Conservation (phyloP, 1,284 basidiomycete species). For the Irpex sp. region DNA sequence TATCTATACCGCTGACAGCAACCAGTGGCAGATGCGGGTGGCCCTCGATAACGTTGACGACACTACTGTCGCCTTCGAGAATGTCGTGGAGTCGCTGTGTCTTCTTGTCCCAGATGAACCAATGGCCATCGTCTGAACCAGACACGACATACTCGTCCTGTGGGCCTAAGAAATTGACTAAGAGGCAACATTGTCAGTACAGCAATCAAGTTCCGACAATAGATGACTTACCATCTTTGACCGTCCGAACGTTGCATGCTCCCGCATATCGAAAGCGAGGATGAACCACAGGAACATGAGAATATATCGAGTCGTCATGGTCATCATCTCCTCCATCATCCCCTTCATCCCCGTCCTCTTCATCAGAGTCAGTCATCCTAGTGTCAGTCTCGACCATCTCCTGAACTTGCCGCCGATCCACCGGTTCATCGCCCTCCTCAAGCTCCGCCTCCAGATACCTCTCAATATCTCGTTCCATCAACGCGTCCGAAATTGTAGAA, state of each 20-base stretch:
- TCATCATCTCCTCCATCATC: conserved; percentile 32
- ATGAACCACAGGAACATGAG: conserved; percentile 55
- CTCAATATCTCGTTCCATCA: conserved; percentile 29
- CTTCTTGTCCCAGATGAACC: conserved; percentile 82
- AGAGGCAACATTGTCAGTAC: neutral
- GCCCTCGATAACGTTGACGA: conserved; percentile 87
- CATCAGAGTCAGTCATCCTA: conserved; percentile 7
- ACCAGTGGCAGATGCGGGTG: conserved; percentile 81
- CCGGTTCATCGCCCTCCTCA: conserved; percentile 10
- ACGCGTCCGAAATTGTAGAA: conserved; percentile 11
- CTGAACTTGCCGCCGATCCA: neutral
- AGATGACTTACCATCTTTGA: conserved; percentile 80
- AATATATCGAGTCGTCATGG: conserved; percentile 26
- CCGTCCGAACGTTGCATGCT: conserved; percentile 80
- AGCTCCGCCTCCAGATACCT: conserved; percentile 15
- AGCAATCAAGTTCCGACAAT: neutral
- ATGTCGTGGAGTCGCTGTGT: conserved; percentile 68
- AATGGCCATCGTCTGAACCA: conserved; percentile 88
- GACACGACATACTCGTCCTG: conserved; percentile 77
- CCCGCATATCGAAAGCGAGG: conserved; percentile 73
- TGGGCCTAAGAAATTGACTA: conserved; percentile 84
- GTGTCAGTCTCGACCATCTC: neutral
- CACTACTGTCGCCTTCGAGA: conserved; percentile 76
- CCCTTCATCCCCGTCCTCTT: conserved; percentile 21
- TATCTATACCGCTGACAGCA: conserved; percentile 88